phyloP scores from a whole-genome alignment of 176 grass and related monocot genomes.

The Rhynchospora tenuis region DNA sequence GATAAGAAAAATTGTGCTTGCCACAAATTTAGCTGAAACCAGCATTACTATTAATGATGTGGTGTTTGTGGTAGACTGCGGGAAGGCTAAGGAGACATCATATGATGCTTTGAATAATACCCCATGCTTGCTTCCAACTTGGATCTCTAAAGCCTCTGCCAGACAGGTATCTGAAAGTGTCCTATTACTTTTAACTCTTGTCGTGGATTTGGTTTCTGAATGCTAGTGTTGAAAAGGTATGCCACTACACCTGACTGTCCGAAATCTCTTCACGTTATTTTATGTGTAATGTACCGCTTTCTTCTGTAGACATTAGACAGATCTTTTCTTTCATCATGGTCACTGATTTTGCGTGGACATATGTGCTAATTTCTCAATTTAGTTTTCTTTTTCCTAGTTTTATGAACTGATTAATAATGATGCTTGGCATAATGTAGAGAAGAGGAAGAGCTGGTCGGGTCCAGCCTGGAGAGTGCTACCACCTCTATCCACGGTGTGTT shows the following conservation, averaged over 20 bases:
- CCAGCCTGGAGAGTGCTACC: conserved; percentile 91
- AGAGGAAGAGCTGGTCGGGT: conserved; percentile 97
- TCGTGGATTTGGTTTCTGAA: background rate
- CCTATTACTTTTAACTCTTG: background rate
- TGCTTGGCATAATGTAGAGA: conserved; percentile 47
- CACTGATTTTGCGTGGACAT: background rate
- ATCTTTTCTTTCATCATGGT: background rate
- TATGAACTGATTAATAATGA: conserved; percentile 19
- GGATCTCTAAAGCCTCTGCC: conserved; percentile 98
- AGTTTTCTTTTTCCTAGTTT: background rate
- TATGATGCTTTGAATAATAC: conserved; percentile 99
- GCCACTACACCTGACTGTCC: no score
- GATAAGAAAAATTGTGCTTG: conserved; percentile 96
- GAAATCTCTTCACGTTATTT: background rate
- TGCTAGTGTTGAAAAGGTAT: background rate
- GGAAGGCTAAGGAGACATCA: conserved; percentile 98
- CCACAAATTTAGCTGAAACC: conserved; percentile 97
- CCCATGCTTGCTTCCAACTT: conserved; percentile 90
- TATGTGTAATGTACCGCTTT: background rate
- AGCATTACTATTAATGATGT: conserved; percentile 99
- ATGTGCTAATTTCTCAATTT: background rate
- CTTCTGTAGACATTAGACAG: background rate
- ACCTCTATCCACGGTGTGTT: conserved; percentile 89
- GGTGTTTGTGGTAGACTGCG: conserved; percentile 94
- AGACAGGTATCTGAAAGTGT: conserved; percentile 59